Percentiles rank a stretch among this genome's conserved stretches.
Conservation (phyloP, 1,284 basidiomycete species). For the Ceratobasidium sp. region DNA sequence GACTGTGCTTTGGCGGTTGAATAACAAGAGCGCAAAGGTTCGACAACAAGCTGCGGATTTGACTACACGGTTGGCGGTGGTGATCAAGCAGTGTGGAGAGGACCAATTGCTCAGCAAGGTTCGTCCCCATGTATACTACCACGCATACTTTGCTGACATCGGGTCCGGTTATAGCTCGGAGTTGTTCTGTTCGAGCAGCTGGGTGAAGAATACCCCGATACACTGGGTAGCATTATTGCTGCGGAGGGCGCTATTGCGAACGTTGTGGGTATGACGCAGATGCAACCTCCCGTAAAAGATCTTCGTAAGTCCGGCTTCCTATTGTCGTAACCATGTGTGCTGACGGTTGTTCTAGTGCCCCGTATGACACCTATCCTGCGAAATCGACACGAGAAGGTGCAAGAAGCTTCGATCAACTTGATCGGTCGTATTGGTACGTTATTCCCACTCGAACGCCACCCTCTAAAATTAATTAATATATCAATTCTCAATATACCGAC, state of each 20-base stretch:
- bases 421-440: conserved; percentile 93
- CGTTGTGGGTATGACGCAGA: conserved; percentile 99
- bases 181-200: conserved; percentile 98
- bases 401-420: conserved; percentile 99
- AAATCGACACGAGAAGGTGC: conserved; percentile 99
- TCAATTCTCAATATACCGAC: conserved; percentile 4
- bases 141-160: not conserved
- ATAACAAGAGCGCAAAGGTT: conserved; percentile 99
- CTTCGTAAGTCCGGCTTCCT: conserved; percentile 73
- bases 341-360: conserved; percentile 73
- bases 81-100: conserved; percentile 99
- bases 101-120: conserved; percentile 92
- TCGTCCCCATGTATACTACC: not conserved
- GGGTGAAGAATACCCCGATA: conserved; percentile 99
- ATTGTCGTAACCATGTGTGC: not conserved
- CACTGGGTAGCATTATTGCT: conserved; percentile 97
- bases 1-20: conserved; percentile 98
- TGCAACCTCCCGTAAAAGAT: conserved; percentile 99
- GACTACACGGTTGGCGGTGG: conserved; percentile 92
- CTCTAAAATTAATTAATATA: not conserved
- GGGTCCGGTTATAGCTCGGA: conserved; percentile 72
- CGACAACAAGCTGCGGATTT: conserved; percentile 99
- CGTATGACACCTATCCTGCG: conserved; percentile 99
- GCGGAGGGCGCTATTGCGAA: conserved; percentile 99
- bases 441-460: not conserved